Base-by-base conservation (phyloP, 225 moss, liverwort and hornwort species). In the Bryoerythrophyllum caledonicum region DNA sequence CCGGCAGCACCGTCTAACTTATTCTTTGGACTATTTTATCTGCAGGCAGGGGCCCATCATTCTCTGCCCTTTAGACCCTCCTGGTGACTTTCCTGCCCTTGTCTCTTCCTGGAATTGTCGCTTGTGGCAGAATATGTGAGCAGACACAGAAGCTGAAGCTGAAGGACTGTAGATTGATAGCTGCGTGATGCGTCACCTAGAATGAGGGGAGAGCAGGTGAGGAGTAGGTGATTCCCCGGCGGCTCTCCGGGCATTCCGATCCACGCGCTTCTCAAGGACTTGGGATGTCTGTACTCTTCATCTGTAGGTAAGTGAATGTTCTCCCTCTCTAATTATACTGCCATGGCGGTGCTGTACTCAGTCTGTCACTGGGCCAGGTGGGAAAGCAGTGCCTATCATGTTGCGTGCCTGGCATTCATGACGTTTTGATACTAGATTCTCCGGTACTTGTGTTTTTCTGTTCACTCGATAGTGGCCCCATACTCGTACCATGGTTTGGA, bases 191-290 rank as follows among this genome's bases (percentile, higher is more conserved):
- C 46, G 32, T 68, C 60, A 44, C 44, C 55, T 35, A 9, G 35
- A 21, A 15, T 72, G 44, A 15, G 11, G 79, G 64, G 35, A 68
- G 74, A 64, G 75, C 70, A 64, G 70, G 75, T 80, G 70, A 75
- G 44, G 64, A 75, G 65, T 75, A 75, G 75, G 75, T 80, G 58
- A 64, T 68, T 63, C 21, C 34, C 68, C 4, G 35, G 64, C 38
- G 4, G 19, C 20, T 74, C 63, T 21, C 65, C 74, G 64, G 38
- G 27, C 27, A 56, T 65, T 73, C 60, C 30, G 72, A 4, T 41
- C 26, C 71, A 58, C 71, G 54, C 53, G 23, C 46, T 67, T 32
- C 15, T 54, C 58, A 27, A 27, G 58, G 58, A 58, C 58, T 24
- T 26, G 57, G 25, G 1, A 12, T 58, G 26, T 49, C 8, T 49